Percentiles rank a stretch among this genome's conserved stretches.
These are phyloP conservation scores for Curvularia sp. DNA, from an alignment of 2,329 filamentous ascomycete species.

Conservation along the genomic window DNA sequence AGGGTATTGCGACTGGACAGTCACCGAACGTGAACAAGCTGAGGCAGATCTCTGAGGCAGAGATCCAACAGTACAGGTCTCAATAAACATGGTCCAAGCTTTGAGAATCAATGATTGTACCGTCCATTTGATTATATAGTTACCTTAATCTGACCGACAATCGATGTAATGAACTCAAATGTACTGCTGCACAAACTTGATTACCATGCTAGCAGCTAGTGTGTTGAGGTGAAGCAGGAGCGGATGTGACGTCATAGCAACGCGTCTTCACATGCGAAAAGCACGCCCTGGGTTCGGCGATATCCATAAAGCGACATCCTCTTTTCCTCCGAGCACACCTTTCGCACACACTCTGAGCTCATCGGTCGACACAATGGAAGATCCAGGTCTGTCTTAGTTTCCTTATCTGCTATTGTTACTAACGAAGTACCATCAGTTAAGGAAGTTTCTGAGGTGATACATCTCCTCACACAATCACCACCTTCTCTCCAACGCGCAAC, in stretches of 20 bases:
- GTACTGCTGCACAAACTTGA: neutral
- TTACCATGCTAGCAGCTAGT: neutral
- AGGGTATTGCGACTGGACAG: conserved; percentile 76
- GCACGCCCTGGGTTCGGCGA: conserved; percentile 7
- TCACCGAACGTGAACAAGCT: conserved; percentile 76
- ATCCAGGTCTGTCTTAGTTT: conserved; percentile 35
- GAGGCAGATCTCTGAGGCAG: conserved; percentile 70
- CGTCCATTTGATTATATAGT: neutral
- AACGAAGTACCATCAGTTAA: conserved; percentile 45
- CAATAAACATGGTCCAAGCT: conserved; percentile 28
- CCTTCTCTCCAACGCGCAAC: conserved; percentile 70
- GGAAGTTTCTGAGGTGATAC: conserved; percentile 73
- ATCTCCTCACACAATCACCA: conserved; percentile 70
- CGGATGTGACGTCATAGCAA: conserved; percentile 19
- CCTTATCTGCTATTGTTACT: neutral
- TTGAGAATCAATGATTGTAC: conserved; percentile 1
- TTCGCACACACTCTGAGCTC: neutral
- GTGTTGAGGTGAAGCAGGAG: neutral
- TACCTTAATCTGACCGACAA: neutral
- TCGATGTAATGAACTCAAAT: conserved; percentile 3
- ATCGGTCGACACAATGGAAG: conserved; percentile 24
- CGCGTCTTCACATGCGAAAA: conserved; percentile 16
- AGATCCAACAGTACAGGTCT: conserved; percentile 47
- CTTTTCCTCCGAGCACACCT: neutral
- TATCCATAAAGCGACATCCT: neutral